Conservation (phyloP, 345 rosid genomes). For the Acer negundo region DNA sequence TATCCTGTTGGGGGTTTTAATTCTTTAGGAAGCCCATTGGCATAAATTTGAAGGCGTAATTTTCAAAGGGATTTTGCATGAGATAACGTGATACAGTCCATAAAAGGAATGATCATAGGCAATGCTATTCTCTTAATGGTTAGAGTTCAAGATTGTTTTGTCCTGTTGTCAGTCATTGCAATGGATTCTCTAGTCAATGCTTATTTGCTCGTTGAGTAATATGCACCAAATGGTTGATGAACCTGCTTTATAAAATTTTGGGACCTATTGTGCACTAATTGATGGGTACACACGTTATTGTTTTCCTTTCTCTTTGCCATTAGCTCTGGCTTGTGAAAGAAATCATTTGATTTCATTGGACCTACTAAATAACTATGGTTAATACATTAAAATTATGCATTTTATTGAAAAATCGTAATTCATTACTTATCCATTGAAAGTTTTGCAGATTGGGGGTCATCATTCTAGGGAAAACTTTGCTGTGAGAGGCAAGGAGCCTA, state of each 20-base stretch:
- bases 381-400: not conserved
- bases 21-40: not conserved
- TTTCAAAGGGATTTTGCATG: not conserved
- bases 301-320: not conserved
- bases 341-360: not conserved
- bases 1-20: not conserved
- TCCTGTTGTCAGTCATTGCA: not conserved
- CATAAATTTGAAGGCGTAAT: not conserved
- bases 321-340: not conserved
- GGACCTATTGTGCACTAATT: not conserved
- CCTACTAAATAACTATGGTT: not conserved
- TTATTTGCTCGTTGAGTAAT: not conserved
- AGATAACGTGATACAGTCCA: not conserved
- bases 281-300: not conserved
- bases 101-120: not conserved
- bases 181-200: not conserved
- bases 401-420: not conserved
- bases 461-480: slow-evolving; percentile 86
- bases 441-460: slow-evolving; percentile 73
- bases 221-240: not conserved
- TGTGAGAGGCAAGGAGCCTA: slow-evolving; percentile 95
- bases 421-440: slow-evolving; percentile 1
- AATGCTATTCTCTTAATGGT: not conserved
- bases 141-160: not conserved
- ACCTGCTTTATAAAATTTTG: not conserved